A percentile compares a stretch with the other conserved stretches of the same genome.
These are phyloP conservation scores for Parasitella parasitica DNA, from an alignment of 371 early-diverging fungal genomes.

Conservation along the genomic window DNA sequence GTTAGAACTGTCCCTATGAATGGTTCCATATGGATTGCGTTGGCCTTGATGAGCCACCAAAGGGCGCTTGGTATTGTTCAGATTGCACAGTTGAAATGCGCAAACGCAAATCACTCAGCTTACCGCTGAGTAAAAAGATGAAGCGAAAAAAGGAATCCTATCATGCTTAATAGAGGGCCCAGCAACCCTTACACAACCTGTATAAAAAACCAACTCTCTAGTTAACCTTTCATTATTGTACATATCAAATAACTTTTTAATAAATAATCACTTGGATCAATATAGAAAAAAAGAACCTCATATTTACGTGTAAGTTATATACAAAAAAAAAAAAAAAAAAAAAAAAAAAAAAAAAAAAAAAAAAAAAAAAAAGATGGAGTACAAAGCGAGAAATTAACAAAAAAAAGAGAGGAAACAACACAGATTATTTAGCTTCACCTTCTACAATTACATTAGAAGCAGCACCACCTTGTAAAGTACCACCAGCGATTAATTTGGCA, in stretches of 20 bases:
- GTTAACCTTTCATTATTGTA: background rate
- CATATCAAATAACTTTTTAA: background rate
- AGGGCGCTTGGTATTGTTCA: conserved; percentile 92
- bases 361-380: too few species aligned
- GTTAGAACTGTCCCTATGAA: conserved; percentile 64
- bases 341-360: background rate
- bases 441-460: conserved; percentile 39
- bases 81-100: conserved; percentile 61
- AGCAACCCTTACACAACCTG: background rate
- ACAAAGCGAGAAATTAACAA: background rate
- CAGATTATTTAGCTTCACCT: conserved; percentile 21
- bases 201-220: background rate
- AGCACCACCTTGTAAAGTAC: conserved; percentile 42
- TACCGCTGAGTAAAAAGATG: conserved; percentile 11
- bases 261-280: background rate
- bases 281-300: conserved; percentile 7
- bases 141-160: conserved; percentile 20
- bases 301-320: too few species aligned
- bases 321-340: too few species aligned
- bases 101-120: conserved; percentile 26
- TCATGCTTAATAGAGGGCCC: background rate
- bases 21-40: conserved; percentile 98
- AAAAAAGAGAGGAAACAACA: background rate
- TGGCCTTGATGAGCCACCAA: conserved; percentile 79
- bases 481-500: conserved; percentile 73